phyloP scores from a whole-genome alignment of 768 basidiomycete genomes.

The Amanita jacksonii region DNA sequence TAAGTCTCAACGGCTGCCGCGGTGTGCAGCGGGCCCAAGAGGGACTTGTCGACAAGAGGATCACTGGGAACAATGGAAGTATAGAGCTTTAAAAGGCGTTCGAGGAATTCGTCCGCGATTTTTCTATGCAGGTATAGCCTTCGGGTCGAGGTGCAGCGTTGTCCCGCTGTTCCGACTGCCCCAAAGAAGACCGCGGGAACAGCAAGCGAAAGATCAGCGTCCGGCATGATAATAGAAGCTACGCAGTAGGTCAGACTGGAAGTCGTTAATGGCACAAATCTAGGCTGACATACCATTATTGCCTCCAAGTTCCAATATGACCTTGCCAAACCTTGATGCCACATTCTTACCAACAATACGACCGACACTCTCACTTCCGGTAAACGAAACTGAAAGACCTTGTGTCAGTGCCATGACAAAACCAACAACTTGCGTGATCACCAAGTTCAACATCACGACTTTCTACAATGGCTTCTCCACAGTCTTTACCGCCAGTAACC shows the following conservation, averaged over 20 bases:
- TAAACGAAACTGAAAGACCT: conserved; percentile 70
- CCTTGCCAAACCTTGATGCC: conserved; percentile 82
- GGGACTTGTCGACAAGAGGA: conserved; percentile 61
- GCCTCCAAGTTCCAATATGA: conserved; percentile 86
- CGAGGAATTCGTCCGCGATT: conserved; percentile 69
- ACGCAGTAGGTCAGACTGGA: conserved; percentile 10
- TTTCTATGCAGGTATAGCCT: conserved; percentile 80
- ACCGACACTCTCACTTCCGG: conserved; percentile 86
- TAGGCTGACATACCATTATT: conserved; percentile 69
- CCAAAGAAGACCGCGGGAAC: conserved; percentile 90
- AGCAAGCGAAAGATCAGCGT: conserved; percentile 86
- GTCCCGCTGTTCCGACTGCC: conserved; percentile 73
- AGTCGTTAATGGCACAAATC: conserved; percentile 9
- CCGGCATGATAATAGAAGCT: conserved; percentile 90
- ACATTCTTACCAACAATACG: conserved; percentile 82
- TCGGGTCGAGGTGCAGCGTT: conserved; percentile 86
- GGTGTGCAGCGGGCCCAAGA: conserved; percentile 85
- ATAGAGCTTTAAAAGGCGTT: conserved; percentile 67
- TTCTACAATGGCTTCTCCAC: conserved; percentile 71
- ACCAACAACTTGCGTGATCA: conserved; percentile 19
- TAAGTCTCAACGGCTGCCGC: conserved; percentile 60
- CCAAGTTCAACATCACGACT: conserved; percentile 72
- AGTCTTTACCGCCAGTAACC: conserved; percentile 73
- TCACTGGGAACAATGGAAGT: conserved; percentile 70
- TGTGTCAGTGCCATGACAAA: not conserved